Evolutionary conservation across 1,284 basidiomycete species (phyloP).

Genomic region (Sparassis latifolia): DNA sequence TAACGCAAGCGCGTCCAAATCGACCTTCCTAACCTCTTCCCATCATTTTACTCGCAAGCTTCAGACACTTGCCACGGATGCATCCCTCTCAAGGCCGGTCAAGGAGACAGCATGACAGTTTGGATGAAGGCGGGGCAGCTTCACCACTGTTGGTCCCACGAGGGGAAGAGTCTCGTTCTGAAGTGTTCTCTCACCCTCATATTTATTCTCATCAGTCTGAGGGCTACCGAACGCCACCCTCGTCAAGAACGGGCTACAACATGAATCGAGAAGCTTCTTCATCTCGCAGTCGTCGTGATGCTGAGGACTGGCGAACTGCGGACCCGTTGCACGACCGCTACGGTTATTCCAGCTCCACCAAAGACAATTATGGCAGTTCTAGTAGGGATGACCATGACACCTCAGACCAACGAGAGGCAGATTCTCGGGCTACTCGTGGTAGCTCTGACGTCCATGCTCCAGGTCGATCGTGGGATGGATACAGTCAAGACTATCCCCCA

Average conservation of each 20-base stretch:
- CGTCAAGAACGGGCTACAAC: background rate
- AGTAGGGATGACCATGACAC: slow-evolving; percentile 40
- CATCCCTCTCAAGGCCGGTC: background rate
- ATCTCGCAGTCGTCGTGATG: slow-evolving; percentile 39
- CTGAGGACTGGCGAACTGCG: slow-evolving; percentile 44
- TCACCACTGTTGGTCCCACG: background rate
- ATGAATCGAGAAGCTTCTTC: background rate
- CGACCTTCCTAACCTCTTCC: background rate
- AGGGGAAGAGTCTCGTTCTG: background rate
- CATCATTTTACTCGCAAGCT: background rate
- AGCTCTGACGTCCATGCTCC: slow-evolving; percentile 7
- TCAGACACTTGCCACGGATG: background rate
- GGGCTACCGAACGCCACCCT: background rate
- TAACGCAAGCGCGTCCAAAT: background rate
- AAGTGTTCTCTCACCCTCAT: background rate
- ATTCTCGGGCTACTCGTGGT: slow-evolving; percentile 36
- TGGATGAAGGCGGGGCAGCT: background rate
- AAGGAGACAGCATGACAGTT: background rate
- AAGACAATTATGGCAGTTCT: slow-evolving; percentile 42
- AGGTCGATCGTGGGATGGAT: slow-evolving; percentile 43
- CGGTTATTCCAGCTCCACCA: slow-evolving; percentile 33
- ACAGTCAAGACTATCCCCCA: slow-evolving; percentile 36
- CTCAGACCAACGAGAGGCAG: slow-evolving; percentile 34
- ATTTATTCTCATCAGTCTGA: background rate
- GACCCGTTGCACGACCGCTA: slow-evolving; percentile 27